phyloP scores from a whole-genome alignment of 345 rosid genomes.

The Angophora floribunda region DNA sequence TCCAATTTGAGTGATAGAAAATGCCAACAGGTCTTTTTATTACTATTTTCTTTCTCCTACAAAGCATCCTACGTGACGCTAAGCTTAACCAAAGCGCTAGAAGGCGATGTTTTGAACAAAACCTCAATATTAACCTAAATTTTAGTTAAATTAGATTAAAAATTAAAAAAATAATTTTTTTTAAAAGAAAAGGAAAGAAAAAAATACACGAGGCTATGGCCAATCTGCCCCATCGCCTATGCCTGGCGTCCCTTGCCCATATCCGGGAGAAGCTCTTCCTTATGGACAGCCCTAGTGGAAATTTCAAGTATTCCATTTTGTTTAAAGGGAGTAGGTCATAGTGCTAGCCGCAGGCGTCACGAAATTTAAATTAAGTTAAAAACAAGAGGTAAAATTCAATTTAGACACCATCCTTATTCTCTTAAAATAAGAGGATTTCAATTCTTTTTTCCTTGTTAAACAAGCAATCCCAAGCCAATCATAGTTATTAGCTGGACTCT shows the following conservation, averaged over 20 bases:
- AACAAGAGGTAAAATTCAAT: too few relatives aligned
- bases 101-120: background rate
- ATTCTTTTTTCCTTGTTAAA: background rate
- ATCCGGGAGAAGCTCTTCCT: background rate
- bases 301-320: too few relatives aligned
- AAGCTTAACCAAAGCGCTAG: accelerated
- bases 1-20: too few relatives aligned
- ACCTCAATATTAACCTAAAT: background rate
- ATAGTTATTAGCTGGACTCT: background rate
- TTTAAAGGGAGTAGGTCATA: too few relatives aligned
- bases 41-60: background rate
- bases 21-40: accelerated
- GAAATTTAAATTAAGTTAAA: too few relatives aligned
- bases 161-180: too few relatives aligned
- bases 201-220: background rate
- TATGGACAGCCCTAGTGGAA: background rate
- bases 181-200: background rate
- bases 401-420: background rate
- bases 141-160: too few relatives aligned
- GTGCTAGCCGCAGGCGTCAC: background rate
- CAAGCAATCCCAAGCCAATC: background rate
- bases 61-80: accelerated
- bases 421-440: background rate
- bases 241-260: background rate
- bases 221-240: background rate